Conservation (phyloP, 108 stramenopile species). For the Fragilaria crotonensis region DNA sequence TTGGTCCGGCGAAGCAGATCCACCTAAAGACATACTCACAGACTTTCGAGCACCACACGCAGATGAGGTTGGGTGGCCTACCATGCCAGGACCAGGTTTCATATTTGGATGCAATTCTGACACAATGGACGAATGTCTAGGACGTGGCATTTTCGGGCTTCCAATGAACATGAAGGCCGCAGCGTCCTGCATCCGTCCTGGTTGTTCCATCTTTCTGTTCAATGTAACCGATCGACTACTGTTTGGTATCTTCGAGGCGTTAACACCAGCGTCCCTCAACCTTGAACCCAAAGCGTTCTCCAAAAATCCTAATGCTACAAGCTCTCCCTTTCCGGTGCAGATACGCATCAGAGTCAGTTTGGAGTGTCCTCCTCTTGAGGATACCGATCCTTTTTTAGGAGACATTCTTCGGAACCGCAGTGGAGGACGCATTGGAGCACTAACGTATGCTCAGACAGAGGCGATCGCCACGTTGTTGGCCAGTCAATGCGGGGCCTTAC, state of each 20-base stretch:
- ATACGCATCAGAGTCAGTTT: slow-evolving; percentile 71
- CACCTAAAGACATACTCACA: slow-evolving; percentile 55
- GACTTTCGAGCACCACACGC: slow-evolving; percentile 70
- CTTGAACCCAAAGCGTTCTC: slow-evolving; percentile 82
- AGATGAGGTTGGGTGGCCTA: slow-evolving; percentile 70
- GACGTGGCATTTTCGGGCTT: slow-evolving; percentile 80
- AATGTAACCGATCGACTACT: slow-evolving; percentile 78
- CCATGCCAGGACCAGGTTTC: slow-evolving; percentile 67
- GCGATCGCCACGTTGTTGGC: slow-evolving; percentile 73
- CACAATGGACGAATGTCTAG: slow-evolving; percentile 87
- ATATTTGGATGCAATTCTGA: slow-evolving; percentile 83
- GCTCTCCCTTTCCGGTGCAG: slow-evolving; percentile 83
- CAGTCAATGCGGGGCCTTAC: slow-evolving; percentile 75
- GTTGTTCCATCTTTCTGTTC: slow-evolving; percentile 77
- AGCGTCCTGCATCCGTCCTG: slow-evolving; percentile 65
- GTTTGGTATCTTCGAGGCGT: slow-evolving; percentile 87
- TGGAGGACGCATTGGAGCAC: slow-evolving; percentile 68
- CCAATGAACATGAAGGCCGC: slow-evolving; percentile 83
- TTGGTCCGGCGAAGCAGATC: slow-evolving; percentile 52
- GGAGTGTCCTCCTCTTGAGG: slow-evolving; percentile 82
- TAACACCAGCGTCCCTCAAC: slow-evolving; percentile 69
- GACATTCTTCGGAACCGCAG: slow-evolving; percentile 76
- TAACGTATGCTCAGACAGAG: slow-evolving; percentile 73
- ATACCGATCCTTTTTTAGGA: slow-evolving; percentile 73
- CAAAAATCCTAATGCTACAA: slow-evolving; percentile 79